These are phyloP conservation scores for Diplodia intermedia DNA, from an alignment of 2,329 filamentous ascomycete genomes.

Conservation along the genomic window DNA sequence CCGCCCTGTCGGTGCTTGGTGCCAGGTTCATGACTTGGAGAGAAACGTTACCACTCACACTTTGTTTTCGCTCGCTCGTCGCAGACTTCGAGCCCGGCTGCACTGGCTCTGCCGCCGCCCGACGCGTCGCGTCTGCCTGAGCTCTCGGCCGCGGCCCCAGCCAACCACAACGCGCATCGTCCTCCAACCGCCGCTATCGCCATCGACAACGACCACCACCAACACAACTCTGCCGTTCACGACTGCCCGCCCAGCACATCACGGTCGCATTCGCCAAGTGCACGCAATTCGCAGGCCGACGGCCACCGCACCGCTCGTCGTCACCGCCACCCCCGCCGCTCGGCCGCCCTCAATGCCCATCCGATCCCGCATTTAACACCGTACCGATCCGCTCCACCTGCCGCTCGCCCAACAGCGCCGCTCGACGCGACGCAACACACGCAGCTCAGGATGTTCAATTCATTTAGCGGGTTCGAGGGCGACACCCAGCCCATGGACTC, in stretches of 20 bases:
- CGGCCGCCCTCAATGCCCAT: conserved; percentile 22
- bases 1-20: not conserved
- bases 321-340: not conserved
- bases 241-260: not conserved
- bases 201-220: not conserved
- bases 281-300: not conserved
- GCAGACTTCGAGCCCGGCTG: conserved; percentile 17
- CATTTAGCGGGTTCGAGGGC: conserved; percentile 49
- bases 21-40: conserved; percentile 17
- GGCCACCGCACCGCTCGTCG: not conserved
- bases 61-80: not conserved
- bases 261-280: not conserved
- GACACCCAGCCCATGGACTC: conserved; percentile 57
- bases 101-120: not conserved
- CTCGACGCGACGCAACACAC: conserved; percentile 7
- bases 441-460: conserved; percentile 43
- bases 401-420: not conserved
- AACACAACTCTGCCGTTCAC: not conserved
- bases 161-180: not conserved
- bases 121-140: conserved; percentile 28
- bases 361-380: conserved; percentile 26
- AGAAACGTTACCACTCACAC: conserved; percentile 17
- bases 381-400: conserved; percentile 18
- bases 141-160: not conserved
- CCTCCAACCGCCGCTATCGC: conserved; percentile 10